These are phyloP conservation scores for Massarina eburnea DNA, from an alignment of 2,329 filamentous ascomycete species.

Conservation along the genomic window DNA sequence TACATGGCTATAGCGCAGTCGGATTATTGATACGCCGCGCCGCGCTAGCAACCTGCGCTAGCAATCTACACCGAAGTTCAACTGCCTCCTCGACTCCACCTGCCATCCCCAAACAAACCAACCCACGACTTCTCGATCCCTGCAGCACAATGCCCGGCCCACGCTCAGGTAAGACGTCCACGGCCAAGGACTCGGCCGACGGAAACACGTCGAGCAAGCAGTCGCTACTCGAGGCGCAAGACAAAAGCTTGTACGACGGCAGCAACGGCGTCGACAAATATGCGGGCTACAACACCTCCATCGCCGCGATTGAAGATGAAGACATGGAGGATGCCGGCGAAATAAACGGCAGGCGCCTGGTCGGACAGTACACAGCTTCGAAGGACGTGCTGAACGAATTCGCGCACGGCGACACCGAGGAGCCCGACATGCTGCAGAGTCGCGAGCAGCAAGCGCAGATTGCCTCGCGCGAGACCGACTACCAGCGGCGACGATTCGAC, in stretches of 20 bases:
- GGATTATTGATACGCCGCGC: constrained; percentile 3
- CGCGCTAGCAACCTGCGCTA: not conserved
- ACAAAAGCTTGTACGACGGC: constrained; percentile 83
- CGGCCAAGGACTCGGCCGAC: constrained; percentile 75
- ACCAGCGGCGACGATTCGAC: constrained; percentile 93
- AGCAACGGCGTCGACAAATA: constrained; percentile 76
- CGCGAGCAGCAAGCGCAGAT: constrained; percentile 90
- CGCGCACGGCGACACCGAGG: constrained; percentile 83
- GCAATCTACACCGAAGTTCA: constrained; percentile 4
- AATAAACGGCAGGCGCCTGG: constrained; percentile 69
- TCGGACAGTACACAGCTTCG: constrained; percentile 95
- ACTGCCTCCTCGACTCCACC: constrained; percentile 4
- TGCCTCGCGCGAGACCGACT: constrained; percentile 90
- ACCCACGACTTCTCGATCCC: constrained; percentile 13
- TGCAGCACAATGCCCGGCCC: constrained; percentile 38
- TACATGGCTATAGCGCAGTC: too few relatives aligned
- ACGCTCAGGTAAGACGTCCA: constrained; percentile 68
- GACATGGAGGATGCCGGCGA: constrained; percentile 74
- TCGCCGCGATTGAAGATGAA: constrained; percentile 77
- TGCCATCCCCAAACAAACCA: constrained; percentile 5
- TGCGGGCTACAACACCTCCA: constrained; percentile 86
- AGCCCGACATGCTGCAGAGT: constrained; percentile 84
- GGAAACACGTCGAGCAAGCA: constrained; percentile 84
- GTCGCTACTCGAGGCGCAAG: constrained; percentile 85
- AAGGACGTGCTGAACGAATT: constrained; percentile 93